phyloP scores from a whole-genome alignment of 345 rosid species.

The Camelina laxa region DNA sequence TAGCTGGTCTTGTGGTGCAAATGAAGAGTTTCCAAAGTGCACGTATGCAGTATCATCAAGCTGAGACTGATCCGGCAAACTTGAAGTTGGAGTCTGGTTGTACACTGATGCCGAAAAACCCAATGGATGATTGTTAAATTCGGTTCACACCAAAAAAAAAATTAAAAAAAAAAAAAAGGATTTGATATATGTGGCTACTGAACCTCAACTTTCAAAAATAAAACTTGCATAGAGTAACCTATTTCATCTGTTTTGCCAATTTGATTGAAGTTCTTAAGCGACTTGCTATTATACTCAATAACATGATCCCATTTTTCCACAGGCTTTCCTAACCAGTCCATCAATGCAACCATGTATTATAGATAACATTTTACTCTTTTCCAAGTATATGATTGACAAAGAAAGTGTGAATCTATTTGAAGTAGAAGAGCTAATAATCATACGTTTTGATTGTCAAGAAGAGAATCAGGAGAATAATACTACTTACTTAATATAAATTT shows the following conservation, averaged over 20 bases:
- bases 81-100: conserved; percentile 48
- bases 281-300: conserved; percentile 83
- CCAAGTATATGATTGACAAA: neutral
- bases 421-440: conserved; percentile 10
- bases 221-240: conserved; percentile 57
- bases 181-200: neutral
- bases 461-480: conserved; percentile 71
- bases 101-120: conserved; percentile 54
- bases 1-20: conserved; percentile 57
- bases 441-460: conserved; percentile 88
- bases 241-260: conserved; percentile 43
- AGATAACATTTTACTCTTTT: conserved; percentile 7
- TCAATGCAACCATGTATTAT: conserved; percentile 70
- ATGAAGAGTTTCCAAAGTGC: conserved; percentile 55
- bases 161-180: too few species aligned
- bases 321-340: conserved; percentile 87
- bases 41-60: conserved; percentile 51
- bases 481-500: conserved; percentile 65
- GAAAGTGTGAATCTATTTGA: neutral
- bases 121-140: conserved; percentile 17
- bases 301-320: conserved; percentile 93
- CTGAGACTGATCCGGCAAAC: conserved; percentile 57
- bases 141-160: neutral
- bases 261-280: conserved; percentile 62
- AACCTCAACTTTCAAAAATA: conserved; percentile 58